phyloP scores from a whole-genome alignment of 169 alveolate genomes.

The Plasmodium gaboni region DNA sequence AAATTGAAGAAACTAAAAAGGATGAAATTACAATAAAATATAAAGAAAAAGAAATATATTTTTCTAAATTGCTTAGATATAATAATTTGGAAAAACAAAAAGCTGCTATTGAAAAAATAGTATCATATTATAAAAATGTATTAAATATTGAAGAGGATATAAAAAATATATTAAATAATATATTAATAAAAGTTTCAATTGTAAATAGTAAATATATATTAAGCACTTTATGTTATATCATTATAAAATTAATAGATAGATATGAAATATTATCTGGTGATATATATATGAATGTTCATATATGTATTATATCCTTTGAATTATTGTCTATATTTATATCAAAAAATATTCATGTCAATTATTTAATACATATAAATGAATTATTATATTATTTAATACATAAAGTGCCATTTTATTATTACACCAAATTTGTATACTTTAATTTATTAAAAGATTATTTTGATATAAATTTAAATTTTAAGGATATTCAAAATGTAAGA shows the following conservation, averaged over 20 bases:
- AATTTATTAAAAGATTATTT: constrained; percentile 25
- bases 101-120: constrained; percentile 44
- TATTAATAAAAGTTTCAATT: neutral
- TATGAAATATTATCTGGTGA: constrained; percentile 34
- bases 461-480: neutral
- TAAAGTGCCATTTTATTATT: constrained; percentile 38
- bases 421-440: constrained; percentile 21
- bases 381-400: constrained; percentile 43
- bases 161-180: constrained; percentile 2
- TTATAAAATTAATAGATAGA: constrained; percentile 40
- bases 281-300: constrained; percentile 10
- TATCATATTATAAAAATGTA: constrained; percentile 16
- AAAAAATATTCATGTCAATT: constrained; percentile 1
- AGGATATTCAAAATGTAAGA: constrained; percentile 31
- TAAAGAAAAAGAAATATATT: constrained; percentile 37
- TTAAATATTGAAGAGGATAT: constrained; percentile 22
- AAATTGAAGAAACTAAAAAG: constrained; percentile 11
- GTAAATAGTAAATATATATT: constrained; percentile 9
- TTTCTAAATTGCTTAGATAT: constrained; percentile 21
- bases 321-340: constrained; percentile 24
- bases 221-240: constrained; percentile 24
- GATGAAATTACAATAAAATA: neutral
- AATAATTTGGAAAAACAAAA: constrained; percentile 45
- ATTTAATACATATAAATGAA: constrained; percentile 30
- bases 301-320: constrained; percentile 20